Conservation (phyloP, 1,284 basidiomycete species). For the Microbotryum saponariae region DNA sequence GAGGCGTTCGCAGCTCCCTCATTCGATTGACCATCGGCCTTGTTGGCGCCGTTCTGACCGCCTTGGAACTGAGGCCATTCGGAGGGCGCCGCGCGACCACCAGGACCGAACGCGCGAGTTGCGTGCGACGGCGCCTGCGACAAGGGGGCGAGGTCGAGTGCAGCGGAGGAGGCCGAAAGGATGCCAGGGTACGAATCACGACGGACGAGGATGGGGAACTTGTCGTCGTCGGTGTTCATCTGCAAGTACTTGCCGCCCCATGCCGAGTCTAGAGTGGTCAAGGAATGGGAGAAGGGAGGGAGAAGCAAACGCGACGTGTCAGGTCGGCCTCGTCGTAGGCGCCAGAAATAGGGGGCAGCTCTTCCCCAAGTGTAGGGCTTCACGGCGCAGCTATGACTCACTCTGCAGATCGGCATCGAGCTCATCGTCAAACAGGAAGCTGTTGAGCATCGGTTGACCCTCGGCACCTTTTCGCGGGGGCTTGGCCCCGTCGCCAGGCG, state of each 20-base stretch:
- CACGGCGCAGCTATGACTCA: conserved; percentile 44
- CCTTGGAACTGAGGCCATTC: conserved; percentile 82
- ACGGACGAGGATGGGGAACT: conserved; percentile 53
- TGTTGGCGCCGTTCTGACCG: conserved; percentile 2
- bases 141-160: conserved; percentile 81
- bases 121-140: conserved; percentile 67
- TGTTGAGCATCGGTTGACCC: conserved; percentile 34
- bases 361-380: neutral
- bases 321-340: neutral
- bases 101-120: conserved; percentile 49
- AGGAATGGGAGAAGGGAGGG: conserved; percentile 12
- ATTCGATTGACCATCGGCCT: conserved; percentile 2
- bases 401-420: conserved; percentile 84
- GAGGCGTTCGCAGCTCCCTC: conserved; percentile 2
- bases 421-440: conserved; percentile 78
- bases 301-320: conserved; percentile 3
- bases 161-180: conserved; percentile 83
- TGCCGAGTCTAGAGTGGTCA: conserved; percentile 53
- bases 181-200: conserved; percentile 42
- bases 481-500: conserved; percentile 12
- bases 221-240: conserved; percentile 78
- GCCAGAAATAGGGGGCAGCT: no score
- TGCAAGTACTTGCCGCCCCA: conserved; percentile 70
- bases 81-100: conserved; percentile 14
- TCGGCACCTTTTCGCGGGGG: conserved; percentile 16